Conservation (phyloP, 495 filamentous ascomycete species). For the Podospora pseudocomata region DNA sequence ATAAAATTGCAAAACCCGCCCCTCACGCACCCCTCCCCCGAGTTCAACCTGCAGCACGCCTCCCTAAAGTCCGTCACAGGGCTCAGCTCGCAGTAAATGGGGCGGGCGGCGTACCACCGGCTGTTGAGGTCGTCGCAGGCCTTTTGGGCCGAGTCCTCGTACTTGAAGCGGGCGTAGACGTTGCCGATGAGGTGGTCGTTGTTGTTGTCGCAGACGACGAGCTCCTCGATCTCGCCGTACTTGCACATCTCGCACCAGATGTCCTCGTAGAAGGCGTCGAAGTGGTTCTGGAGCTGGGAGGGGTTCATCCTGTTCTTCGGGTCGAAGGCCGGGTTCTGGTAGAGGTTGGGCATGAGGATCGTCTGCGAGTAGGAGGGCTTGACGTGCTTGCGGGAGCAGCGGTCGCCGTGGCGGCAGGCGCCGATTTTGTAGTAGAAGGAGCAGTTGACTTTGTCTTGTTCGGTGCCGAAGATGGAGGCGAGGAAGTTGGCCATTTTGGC, state of each 20-base stretch:
- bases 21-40: slow-evolving; percentile 89
- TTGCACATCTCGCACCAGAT: slow-evolving; percentile 99
- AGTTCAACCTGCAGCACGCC: slow-evolving; percentile 93
- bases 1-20: slow-evolving; percentile 99
- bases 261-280: slow-evolving; percentile 99
- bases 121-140: slow-evolving; percentile 93
- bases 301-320: slow-evolving; percentile 95
- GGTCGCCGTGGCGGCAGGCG: slow-evolving; percentile 95
- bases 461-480: slow-evolving; percentile 98
- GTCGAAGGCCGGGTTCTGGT: slow-evolving; percentile 98
- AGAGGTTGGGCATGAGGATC: slow-evolving; percentile 95
- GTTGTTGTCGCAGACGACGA: slow-evolving; percentile 91
- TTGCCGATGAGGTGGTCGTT: slow-evolving; percentile 99
- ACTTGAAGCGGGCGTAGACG: slow-evolving; percentile 99
- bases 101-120: slow-evolving; percentile 94
- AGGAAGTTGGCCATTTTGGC: slow-evolving; percentile 84
- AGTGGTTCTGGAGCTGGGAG: slow-evolving; percentile 94
- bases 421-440: slow-evolving; percentile 64
- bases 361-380: slow-evolving; percentile 98
- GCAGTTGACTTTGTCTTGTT: slow-evolving; percentile 85
- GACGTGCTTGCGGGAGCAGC: slow-evolving; percentile 96
- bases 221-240: slow-evolving; percentile 84
- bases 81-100: slow-evolving; percentile 95
- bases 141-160: slow-evolving; percentile 90
- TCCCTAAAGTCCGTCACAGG: slow-evolving; percentile 98